phyloP scores from a whole-genome alignment of 176 grass and related monocot species.

The Miscanthus lutarioriparius region DNA sequence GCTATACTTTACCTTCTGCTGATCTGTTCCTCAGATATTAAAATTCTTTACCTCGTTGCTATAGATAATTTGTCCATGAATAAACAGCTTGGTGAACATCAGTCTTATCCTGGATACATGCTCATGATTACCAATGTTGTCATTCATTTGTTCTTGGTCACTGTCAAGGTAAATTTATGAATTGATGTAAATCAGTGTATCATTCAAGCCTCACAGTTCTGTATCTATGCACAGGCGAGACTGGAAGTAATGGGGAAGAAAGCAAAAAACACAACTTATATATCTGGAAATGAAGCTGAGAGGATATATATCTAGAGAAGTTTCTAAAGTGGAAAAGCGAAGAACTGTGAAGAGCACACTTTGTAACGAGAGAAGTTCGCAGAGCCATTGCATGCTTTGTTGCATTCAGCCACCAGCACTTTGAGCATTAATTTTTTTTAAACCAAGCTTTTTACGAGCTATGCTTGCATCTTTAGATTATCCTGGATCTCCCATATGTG shows the following conservation, averaged over 20 bases:
- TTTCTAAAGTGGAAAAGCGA: conserved; percentile 80
- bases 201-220: conserved; percentile 23
- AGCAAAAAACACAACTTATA: conserved; percentile 81
- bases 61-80: too few species aligned
- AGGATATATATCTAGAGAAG: conserved; percentile 85
- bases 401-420: neutral
- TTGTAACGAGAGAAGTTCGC: conserved; percentile 85
- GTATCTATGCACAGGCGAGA: conserved; percentile 46
- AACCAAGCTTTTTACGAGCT: neutral
- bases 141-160: neutral
- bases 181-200: neutral
- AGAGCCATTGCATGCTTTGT: conserved; percentile 84
- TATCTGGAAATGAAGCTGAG: conserved; percentile 81
- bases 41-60: neutral
- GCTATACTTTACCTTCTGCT: too few species aligned
- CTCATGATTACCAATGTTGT: neutral
- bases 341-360: conserved; percentile 79
- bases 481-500: conserved; percentile 88
- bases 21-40: too few species aligned
- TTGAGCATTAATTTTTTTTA: neutral
- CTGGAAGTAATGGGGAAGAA: conserved; percentile 87
- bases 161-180: neutral
- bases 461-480: conserved; percentile 50
- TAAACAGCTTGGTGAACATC: too few species aligned
- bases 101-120: too few species aligned